Evolutionary conservation across 1,139 yeast genomes (phyloP).

Genomic region (Zygosaccharomyces pseudobailii): DNA sequence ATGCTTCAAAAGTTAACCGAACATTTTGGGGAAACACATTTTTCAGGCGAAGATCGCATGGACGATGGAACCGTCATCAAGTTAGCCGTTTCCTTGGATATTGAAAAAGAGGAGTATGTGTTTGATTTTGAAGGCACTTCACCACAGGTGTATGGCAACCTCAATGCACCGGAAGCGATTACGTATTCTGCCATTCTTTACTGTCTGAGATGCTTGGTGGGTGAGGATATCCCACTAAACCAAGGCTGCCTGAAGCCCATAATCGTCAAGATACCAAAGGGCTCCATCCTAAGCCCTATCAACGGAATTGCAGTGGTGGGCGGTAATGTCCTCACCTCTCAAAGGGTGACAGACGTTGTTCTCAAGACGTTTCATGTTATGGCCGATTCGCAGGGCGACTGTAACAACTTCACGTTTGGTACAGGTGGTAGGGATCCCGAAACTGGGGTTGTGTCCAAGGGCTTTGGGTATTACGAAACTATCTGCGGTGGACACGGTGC

Average conservation of each 20-base stretch:
- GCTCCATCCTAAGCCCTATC: constrained; percentile 65
- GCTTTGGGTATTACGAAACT: constrained; percentile 70
- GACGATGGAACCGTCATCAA: constrained; percentile 46
- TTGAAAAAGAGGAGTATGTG: constrained; percentile 37
- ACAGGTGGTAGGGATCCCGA: constrained; percentile 39
- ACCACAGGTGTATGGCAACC: constrained; percentile 54
- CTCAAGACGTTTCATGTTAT: constrained; percentile 71
- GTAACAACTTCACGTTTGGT: constrained; percentile 72
- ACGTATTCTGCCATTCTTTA: constrained; percentile 78
- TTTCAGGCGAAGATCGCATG: constrained; percentile 40
- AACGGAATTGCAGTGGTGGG: constrained; percentile 83
- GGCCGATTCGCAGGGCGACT: constrained; percentile 74
- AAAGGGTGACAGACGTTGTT: constrained; percentile 74
- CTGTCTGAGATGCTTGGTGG: constrained; percentile 68
- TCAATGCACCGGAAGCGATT: constrained; percentile 68
- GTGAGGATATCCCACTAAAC: constrained; percentile 75
- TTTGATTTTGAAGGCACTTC: constrained; percentile 51
- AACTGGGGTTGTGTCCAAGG: constrained; percentile 40
- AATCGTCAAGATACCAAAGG: constrained; percentile 58
- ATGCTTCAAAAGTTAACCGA: constrained; percentile 34
- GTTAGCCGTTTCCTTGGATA: constrained; percentile 39
- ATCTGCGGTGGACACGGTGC: constrained; percentile 73
- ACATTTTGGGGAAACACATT: constrained; percentile 25
- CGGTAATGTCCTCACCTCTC: constrained; percentile 85
- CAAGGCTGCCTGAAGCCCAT: constrained; percentile 80